Conservation (phyloP, 495 filamentous ascomycete species). For the Filosporella fistucella region DNA sequence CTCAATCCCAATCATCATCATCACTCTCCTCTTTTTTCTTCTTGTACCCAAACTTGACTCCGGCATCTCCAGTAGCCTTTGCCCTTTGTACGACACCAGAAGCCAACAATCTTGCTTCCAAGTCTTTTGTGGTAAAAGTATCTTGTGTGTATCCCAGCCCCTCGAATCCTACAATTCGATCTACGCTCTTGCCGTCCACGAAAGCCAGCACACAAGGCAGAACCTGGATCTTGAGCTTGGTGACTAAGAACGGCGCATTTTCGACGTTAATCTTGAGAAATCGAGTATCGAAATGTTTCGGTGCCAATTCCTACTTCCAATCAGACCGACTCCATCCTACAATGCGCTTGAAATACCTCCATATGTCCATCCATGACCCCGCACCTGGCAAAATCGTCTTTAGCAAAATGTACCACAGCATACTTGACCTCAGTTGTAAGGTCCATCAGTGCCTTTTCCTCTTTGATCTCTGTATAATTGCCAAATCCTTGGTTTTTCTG, state of each 20-base stretch:
- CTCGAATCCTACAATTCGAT: slow-evolving; percentile 72
- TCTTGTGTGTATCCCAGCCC: slow-evolving; percentile 58
- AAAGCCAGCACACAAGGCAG: slow-evolving; percentile 75
- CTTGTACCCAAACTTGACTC: slow-evolving; percentile 27
- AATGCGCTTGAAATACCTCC: too few species aligned
- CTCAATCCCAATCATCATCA: slow-evolving; percentile 63
- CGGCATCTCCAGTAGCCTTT: slow-evolving; percentile 43
- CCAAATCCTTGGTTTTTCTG: slow-evolving; percentile 34
- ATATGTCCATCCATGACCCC: slow-evolving; percentile 64
- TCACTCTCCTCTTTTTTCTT: slow-evolving; percentile 35
- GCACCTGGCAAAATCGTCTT: slow-evolving; percentile 71
- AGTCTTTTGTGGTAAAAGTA: slow-evolving; percentile 53
- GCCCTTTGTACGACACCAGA: slow-evolving; percentile 54
- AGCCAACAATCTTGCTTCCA: slow-evolving; percentile 59
- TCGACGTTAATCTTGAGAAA: slow-evolving; percentile 68
- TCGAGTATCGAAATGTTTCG: slow-evolving; percentile 61
- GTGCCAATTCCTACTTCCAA: slow-evolving; percentile 46
- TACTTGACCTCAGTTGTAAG: slow-evolving; percentile 59
- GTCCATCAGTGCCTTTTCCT: slow-evolving; percentile 64
- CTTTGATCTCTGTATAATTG: slow-evolving; percentile 53
- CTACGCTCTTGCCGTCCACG: slow-evolving; percentile 60
- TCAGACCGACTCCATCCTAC: too few species aligned
- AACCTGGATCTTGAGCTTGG: slow-evolving; percentile 63
- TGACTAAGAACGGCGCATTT: slow-evolving; percentile 68
- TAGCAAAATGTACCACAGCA: slow-evolving; percentile 72